These are phyloP conservation scores for Entoloma clypeatum DNA, from an alignment of 1,284 basidiomycete genomes.

Conservation along the genomic window DNA sequence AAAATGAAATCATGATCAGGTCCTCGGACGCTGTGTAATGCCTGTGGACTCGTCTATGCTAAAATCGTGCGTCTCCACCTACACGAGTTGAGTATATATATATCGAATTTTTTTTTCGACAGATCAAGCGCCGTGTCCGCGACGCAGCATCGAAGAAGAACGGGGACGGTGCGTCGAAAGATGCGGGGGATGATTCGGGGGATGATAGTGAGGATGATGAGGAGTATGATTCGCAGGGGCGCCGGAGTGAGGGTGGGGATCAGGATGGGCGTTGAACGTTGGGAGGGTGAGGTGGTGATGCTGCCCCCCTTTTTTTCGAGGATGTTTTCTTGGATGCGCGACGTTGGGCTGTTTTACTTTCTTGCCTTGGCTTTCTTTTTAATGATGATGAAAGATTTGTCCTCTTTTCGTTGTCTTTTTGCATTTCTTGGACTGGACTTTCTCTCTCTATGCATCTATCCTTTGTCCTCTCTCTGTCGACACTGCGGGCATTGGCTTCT, in stretches of 20 bases:
- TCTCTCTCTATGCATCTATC: neutral
- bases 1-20: constrained; percentile 37
- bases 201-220: constrained; percentile 23
- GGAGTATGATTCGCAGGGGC: constrained; percentile 16
- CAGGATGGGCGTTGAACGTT: neutral
- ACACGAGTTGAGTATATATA: neutral
- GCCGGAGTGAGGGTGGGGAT: constrained; percentile 9
- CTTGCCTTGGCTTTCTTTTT: neutral
- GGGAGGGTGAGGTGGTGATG: neutral
- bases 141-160: constrained; percentile 11
- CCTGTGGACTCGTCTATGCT: constrained; percentile 75
- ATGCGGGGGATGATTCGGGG: constrained; percentile 14
- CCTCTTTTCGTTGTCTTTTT: neutral
- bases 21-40: constrained; percentile 71
- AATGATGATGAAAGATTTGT: no score
- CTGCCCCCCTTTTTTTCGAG: neutral
- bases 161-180: constrained; percentile 8
- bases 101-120: neutral
- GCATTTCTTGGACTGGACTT: constrained; percentile 1
- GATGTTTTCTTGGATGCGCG: neutral
- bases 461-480: neutral
- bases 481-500: neutral
- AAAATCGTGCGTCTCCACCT: constrained; percentile 52
- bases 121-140: constrained; percentile 19
- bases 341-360: neutral